A percentile compares a stretch with the other conserved stretches of the same genome.
These are phyloP conservation scores for Diaporthe vaccinii DNA, from an alignment of 2,329 filamentous ascomycete genomes.

Conservation along the genomic window DNA sequence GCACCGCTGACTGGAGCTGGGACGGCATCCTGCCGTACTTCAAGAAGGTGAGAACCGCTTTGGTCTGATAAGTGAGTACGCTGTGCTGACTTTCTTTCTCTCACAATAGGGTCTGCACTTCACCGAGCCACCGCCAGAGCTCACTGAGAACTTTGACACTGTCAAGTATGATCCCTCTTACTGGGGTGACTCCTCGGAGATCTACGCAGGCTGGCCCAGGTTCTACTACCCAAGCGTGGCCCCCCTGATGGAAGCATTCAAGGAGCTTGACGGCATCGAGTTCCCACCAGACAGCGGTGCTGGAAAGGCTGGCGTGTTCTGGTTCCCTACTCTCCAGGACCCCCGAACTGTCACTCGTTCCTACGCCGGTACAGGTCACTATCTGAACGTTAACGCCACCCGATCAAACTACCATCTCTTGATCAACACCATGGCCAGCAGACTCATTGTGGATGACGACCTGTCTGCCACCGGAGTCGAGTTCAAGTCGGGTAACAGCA, in stretches of 20 bases:
- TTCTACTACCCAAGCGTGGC: conserved; percentile 54
- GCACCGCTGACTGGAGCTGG: conserved; percentile 49
- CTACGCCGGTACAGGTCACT: conserved; percentile 56
- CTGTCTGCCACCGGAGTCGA: conserved; percentile 50
- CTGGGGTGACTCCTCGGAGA: conserved; percentile 54
- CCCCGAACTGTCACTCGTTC: conserved; percentile 52
- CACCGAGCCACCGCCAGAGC: conserved; percentile 46
- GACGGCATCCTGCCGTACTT: conserved; percentile 50
- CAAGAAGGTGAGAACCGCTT: conserved; percentile 46
- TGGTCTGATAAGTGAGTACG: neutral
- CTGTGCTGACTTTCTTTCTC: neutral
- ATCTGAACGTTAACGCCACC: conserved; percentile 43
- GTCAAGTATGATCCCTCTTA: conserved; percentile 52
- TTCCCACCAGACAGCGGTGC: conserved; percentile 56
- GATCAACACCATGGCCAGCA: conserved; percentile 48
- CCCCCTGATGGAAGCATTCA: conserved; percentile 52
- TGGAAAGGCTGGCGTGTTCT: conserved; percentile 56
- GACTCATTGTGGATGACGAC: conserved; percentile 42
- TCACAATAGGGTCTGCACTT: conserved; percentile 40
- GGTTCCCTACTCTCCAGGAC: conserved; percentile 58
- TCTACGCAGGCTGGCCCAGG: conserved; percentile 55
- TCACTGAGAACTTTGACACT: conserved; percentile 45
- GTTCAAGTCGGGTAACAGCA: conserved; percentile 45
- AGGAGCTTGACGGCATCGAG: conserved; percentile 54
- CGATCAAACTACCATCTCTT: conserved; percentile 51